Conservation (phyloP, 1,284 basidiomycete species). For the Trichosporon coremiiforme region DNA sequence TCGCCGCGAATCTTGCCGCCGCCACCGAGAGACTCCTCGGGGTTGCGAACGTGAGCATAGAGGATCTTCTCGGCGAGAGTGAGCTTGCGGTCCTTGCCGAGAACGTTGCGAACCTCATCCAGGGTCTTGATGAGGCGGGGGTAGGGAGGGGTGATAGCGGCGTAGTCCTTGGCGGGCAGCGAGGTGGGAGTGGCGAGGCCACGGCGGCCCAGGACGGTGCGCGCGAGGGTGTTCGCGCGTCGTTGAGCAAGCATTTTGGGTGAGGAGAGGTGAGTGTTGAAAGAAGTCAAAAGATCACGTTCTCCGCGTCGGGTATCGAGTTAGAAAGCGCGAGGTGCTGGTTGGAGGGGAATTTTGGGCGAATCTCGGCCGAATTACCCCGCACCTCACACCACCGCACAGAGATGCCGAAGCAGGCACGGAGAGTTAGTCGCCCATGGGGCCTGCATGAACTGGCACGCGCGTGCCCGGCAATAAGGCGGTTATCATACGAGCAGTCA, state of each 20-base stretch:
- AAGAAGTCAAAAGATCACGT: slow-evolving; percentile 12
- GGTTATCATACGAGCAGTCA: neutral
- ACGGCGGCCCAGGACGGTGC: slow-evolving; percentile 29
- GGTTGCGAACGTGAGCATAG: slow-evolving; percentile 87
- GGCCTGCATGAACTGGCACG: neutral
- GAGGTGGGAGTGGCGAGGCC: slow-evolving; percentile 52
- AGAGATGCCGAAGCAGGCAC: slow-evolving; percentile 15
- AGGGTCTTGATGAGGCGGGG: slow-evolving; percentile 73
- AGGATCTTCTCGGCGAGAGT: slow-evolving; percentile 98
- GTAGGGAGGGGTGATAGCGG: slow-evolving; percentile 89
- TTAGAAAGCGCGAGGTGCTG: slow-evolving; percentile 13
- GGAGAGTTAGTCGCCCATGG: slow-evolving; percentile 13
- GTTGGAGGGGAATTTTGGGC: slow-evolving; percentile 21
- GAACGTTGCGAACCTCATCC: slow-evolving; percentile 67
- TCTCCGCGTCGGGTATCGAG: slow-evolving; percentile 4
- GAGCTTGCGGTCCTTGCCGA: slow-evolving; percentile 65
- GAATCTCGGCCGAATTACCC: slow-evolving; percentile 17
- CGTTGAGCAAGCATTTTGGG: slow-evolving; percentile 29
- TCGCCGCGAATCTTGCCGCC: slow-evolving; percentile 76
- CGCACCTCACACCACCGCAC: neutral
- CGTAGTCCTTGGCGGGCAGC: slow-evolving; percentile 55
- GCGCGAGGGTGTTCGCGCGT: slow-evolving; percentile 27
- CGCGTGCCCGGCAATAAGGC: slow-evolving; percentile 4
- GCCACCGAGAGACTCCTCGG: slow-evolving; percentile 68
- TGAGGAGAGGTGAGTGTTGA: slow-evolving; percentile 11